Percentiles rank a stretch among this genome's conserved stretches.
Evolutionary conservation across 2,329 filamentous ascomycete genomes (phyloP).

Genomic region (Aspergillus versicolor): DNA sequence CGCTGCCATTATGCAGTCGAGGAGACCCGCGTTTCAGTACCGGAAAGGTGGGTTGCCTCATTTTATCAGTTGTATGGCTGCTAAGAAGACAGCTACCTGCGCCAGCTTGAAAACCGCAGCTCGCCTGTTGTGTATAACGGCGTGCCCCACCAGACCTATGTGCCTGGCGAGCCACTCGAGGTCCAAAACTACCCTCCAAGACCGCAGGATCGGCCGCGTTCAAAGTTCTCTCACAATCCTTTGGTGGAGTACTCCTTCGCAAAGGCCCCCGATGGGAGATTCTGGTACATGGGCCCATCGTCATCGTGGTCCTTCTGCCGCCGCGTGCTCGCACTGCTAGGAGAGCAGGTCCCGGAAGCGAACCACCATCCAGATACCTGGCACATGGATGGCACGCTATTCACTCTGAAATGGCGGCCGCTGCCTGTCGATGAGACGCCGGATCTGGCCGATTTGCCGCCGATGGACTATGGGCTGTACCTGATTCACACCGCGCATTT

Average conservation of each 20-base stretch:
- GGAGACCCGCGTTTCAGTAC: constrained; percentile 24
- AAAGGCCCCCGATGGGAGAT: constrained; percentile 24
- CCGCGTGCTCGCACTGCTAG: constrained; percentile 33
- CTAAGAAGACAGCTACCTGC: background rate
- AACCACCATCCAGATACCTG: constrained; percentile 31
- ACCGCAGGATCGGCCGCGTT: background rate
- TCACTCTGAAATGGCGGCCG: constrained; percentile 31
- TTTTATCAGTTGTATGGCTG: background rate
- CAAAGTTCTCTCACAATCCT: background rate
- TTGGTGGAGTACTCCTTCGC: constrained; percentile 23
- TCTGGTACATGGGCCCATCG: constrained; percentile 25
- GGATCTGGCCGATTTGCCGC: constrained; percentile 44
- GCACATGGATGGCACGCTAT: constrained; percentile 29
- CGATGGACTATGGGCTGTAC: constrained; percentile 52
- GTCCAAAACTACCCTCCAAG: background rate
- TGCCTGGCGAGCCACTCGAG: background rate
- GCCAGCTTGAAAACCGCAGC: background rate
- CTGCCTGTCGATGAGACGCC: constrained; percentile 25
- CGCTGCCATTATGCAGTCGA: constrained; percentile 23
- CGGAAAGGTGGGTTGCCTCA: constrained; percentile 18
- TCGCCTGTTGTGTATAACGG: background rate
- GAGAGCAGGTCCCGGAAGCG: constrained; percentile 32
- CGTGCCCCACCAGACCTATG: background rate
- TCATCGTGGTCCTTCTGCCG: constrained; percentile 40
- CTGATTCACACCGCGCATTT: constrained; percentile 58